Conservation (phyloP, 2,329 filamentous ascomycete species). For the Penicillium sumatraense region DNA sequence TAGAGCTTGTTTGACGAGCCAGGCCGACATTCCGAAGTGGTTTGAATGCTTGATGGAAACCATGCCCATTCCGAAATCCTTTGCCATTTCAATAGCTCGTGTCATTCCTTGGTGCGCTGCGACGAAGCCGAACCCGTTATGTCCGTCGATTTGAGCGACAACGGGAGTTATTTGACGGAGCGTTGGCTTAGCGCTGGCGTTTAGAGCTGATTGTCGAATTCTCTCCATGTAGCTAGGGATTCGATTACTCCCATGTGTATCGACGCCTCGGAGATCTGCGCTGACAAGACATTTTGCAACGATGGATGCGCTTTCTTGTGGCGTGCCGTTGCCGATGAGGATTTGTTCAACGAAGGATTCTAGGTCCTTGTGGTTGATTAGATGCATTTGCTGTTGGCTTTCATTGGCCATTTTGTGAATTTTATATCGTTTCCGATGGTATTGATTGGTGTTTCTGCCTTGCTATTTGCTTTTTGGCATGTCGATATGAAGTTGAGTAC, state of each 20-base stretch:
- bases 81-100: slow-evolving; percentile 69
- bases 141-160: slow-evolving; percentile 15
- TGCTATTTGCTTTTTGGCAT: not conserved
- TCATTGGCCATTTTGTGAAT: slow-evolving; percentile 5
- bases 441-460: not conserved
- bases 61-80: slow-evolving; percentile 72
- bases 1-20: slow-evolving; percentile 77
- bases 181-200: slow-evolving; percentile 62
- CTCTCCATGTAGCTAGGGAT: slow-evolving; percentile 78
- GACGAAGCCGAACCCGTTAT: slow-evolving; percentile 77
- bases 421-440: not conserved
- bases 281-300: slow-evolving; percentile 71
- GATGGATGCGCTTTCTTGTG: slow-evolving; percentile 62
- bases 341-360: slow-evolving; percentile 32
- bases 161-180: slow-evolving; percentile 66
- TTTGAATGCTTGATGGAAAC: slow-evolving; percentile 76
- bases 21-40: slow-evolving; percentile 83
- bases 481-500: not conserved
- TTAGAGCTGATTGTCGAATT: slow-evolving; percentile 70
- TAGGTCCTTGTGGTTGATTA: slow-evolving; percentile 19
- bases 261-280: slow-evolving; percentile 77
- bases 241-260: slow-evolving; percentile 78
- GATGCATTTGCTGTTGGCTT: slow-evolving; percentile 18
- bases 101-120: slow-evolving; percentile 70
- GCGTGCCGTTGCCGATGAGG: slow-evolving; percentile 57